phyloP scores from a whole-genome alignment of 371 early-diverging fungal species.

The Rhizopus sp. region DNA sequence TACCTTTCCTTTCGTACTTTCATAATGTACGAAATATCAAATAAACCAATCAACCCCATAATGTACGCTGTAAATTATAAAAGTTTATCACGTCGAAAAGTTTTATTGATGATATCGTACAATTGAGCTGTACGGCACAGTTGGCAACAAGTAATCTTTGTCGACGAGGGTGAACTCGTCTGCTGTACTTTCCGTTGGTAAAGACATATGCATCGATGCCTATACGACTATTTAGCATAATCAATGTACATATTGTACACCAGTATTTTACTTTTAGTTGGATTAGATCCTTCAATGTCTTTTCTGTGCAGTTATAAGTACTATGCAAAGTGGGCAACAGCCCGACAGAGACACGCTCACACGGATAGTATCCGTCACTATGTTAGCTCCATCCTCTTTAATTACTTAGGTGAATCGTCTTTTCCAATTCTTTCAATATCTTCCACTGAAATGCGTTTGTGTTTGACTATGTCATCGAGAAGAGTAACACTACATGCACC shows the following conservation, averaged over 20 bases:
- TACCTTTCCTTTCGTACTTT: too few relatives aligned
- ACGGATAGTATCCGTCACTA: constrained; percentile 16
- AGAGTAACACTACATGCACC: too few relatives aligned
- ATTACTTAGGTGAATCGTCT: too few relatives aligned
- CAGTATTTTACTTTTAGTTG: constrained; percentile 11
- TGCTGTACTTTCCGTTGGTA: not conserved
- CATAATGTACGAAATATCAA: too few relatives aligned
- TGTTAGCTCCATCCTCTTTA: too few relatives aligned
- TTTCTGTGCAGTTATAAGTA: constrained; percentile 12
- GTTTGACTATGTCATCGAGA: too few relatives aligned
- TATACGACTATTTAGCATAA: constrained; percentile 2
- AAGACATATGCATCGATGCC: constrained; percentile 12
- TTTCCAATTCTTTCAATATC: too few relatives aligned
- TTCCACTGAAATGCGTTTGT: too few relatives aligned
- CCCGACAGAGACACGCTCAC: constrained; percentile 10
- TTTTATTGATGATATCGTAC: too few relatives aligned
- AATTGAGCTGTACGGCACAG: constrained; percentile 13
- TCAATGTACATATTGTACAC: constrained; percentile 1
- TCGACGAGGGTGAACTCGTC: constrained; percentile 6
- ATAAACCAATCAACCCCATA: too few relatives aligned
- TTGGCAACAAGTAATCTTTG: constrained; percentile 3
- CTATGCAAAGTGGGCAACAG: constrained; percentile 15
- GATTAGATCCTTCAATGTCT: constrained; percentile 11
- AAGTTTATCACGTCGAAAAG: too few relatives aligned
- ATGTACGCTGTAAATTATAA: too few relatives aligned